phyloP scores from a whole-genome alignment of 495 filamentous ascomycete species.

The Penicillium macrosclerotiorum region DNA sequence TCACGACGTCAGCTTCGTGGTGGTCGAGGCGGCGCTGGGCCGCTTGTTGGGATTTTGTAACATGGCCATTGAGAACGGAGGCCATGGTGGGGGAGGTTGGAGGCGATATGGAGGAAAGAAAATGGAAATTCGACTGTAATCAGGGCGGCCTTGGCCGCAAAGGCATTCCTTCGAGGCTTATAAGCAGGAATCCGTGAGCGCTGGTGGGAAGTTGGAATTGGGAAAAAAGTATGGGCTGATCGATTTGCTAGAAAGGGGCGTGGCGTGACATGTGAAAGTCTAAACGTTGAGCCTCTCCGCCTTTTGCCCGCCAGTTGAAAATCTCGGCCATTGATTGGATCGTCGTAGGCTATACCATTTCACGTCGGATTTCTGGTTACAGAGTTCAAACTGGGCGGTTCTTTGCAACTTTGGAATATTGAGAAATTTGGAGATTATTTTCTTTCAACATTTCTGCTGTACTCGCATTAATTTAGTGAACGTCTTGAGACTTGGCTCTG shows the following conservation, averaged over 20 bases:
- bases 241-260: conserved; percentile 17
- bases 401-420: no score
- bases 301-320: no score
- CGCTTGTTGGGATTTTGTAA: conserved; percentile 24
- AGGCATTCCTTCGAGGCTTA: conserved; percentile 14
- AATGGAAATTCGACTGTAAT: not conserved
- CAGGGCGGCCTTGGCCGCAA: conserved; percentile 15
- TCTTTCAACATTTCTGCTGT: no score
- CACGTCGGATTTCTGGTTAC: no score
- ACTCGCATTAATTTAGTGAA: no score
- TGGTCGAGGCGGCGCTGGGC: conserved; percentile 45
- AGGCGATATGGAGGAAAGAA: conserved; percentile 6
- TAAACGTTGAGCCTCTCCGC: conserved; percentile 16
- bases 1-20: conserved; percentile 73
- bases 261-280: conserved; percentile 44
- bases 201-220: conserved; percentile 1
- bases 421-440: no score
- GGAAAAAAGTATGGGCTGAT: conserved; percentile 22
- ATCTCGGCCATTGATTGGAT: no score
- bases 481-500: no score
- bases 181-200: conserved; percentile 7
- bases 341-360: no score
- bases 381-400: no score
- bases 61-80: conserved; percentile 27
- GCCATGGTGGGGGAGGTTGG: conserved; percentile 17